phyloP scores from a whole-genome alignment of 768 basidiomycete genomes.

The Boletus sp. region DNA sequence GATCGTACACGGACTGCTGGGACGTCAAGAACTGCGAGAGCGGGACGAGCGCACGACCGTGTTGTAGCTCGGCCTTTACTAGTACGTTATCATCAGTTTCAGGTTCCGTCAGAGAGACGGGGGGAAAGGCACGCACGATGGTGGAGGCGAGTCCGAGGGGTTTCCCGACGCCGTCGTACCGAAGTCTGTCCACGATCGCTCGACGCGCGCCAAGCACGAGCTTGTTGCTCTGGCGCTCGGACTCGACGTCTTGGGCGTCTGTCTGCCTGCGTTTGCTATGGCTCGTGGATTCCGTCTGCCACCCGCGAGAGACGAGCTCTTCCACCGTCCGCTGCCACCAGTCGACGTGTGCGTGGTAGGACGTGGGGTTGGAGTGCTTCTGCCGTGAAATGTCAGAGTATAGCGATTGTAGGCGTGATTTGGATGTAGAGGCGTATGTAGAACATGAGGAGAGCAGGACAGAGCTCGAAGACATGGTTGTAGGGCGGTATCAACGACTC shows the following conservation, averaged over 20 bases:
- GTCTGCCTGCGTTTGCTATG: slow-evolving; percentile 8
- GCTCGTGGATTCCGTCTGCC: slow-evolving; percentile 38
- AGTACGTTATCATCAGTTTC: slow-evolving; percentile 38
- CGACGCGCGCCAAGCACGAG: slow-evolving; percentile 60
- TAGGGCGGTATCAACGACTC: no score
- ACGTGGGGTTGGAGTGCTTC: slow-evolving; percentile 79
- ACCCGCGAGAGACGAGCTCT: slow-evolving; percentile 54
- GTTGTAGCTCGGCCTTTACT: slow-evolving; percentile 68
- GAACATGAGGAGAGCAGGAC: slow-evolving; percentile 23
- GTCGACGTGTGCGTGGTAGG: slow-evolving; percentile 74
- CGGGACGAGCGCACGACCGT: slow-evolving; percentile 44
- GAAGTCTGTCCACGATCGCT: slow-evolving; percentile 55
- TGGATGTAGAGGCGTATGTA: slow-evolving; percentile 31
- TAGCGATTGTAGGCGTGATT: slow-evolving; percentile 66
- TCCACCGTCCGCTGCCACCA: slow-evolving; percentile 85
- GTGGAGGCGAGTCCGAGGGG: slow-evolving; percentile 70
- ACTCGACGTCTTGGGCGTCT: slow-evolving; percentile 1
- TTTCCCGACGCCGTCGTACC: slow-evolving; percentile 69
- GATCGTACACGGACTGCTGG: slow-evolving; percentile 61
- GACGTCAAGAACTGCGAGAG: slow-evolving; percentile 54
- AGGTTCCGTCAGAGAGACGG: not conserved
- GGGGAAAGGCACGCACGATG: slow-evolving; percentile 53
- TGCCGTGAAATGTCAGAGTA: slow-evolving; percentile 88
- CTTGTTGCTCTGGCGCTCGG: slow-evolving; percentile 39
- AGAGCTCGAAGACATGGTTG: slow-evolving; percentile 18